Evolutionary conservation across 257 asterid genomes (phyloP), one percentile per base, ranked within the genome.

Genomic region (Petrea volubilis): DNA sequence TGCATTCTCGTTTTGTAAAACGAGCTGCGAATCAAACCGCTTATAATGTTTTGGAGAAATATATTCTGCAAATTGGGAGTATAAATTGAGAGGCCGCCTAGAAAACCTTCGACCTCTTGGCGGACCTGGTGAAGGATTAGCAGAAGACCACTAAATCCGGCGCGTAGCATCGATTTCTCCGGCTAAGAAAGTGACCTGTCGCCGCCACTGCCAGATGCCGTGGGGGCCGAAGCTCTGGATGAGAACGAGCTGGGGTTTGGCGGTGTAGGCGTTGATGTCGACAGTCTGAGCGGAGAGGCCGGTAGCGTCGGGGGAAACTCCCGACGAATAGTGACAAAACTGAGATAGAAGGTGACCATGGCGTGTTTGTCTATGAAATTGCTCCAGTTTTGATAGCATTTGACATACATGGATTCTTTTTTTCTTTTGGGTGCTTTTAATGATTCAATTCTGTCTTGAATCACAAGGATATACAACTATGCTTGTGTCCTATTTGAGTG

Each of bases 151-250:
- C 71, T 1, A 92, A 84, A 70, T 84, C 93, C 25, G 98, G 97
- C 0, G 90, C 84, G 57, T 86, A 93, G 59, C 72, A 64, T 83
- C 69, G 90, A 77, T 90, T 20, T 78, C 47, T 6, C 55, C 9
- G 29, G 93, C 66, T 53, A 92, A 86, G 74, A 61, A 80, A 7
- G 74, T 31, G 60, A 88, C 81, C 38, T 90, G 96, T 2, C 70
- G 83, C 12, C 89, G 86, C 96, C 97, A 92, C 75, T 92, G 98
- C 96, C 96, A 92, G 21, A 80, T 77, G 15, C 97, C 90, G 68
- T 73, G 82, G 2, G 98, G 95, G 0, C 98, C 98, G 70, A 88
- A 92, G 31, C 98, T 97, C 70, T 92, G 98, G 17, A 92, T 82
- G 4, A 92, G 92, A 50, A 88, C 28, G 36, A 92, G 71, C 21